Evolutionary conservation across 2,329 filamentous ascomycete genomes (phyloP).

Genomic region (Curvularia verruculosa): DNA sequence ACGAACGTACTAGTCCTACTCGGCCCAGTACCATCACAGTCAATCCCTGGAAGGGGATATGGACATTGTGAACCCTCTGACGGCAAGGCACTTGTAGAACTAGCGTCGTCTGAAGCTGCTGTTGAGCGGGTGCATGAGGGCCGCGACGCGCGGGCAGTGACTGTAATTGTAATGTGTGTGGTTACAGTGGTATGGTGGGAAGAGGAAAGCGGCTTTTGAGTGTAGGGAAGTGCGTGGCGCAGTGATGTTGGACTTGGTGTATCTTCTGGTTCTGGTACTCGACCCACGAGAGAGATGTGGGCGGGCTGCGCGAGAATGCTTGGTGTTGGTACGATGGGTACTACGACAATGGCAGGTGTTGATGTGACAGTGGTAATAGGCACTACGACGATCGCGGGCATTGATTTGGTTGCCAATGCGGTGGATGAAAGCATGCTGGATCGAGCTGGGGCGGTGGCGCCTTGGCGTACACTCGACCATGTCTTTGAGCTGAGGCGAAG

Average conservation of each 20-base stretch:
- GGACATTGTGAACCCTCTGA: slow-evolving; percentile 32
- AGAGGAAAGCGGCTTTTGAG: neutral
- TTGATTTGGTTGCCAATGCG: neutral
- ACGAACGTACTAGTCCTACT: slow-evolving; percentile 18
- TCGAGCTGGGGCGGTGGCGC: neutral
- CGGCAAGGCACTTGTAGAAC: slow-evolving; percentile 17
- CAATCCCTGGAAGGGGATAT: slow-evolving; percentile 37
- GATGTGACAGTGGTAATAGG: neutral
- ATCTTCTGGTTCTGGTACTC: neutral
- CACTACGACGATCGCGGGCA: neutral
- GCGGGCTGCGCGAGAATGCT: neutral
- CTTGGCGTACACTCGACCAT: neutral
- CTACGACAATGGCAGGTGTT: neutral
- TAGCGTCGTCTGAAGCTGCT: neutral
- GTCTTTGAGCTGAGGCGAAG: neutral
- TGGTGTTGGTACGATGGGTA: neutral
- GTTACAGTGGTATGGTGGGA: neutral
- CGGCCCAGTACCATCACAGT: slow-evolving; percentile 20
- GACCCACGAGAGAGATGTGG: neutral
- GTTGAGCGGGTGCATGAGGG: neutral
- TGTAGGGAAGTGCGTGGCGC: neutral
- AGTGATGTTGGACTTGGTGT: neutral
- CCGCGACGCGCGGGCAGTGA: neutral
- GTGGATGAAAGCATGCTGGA: neutral
- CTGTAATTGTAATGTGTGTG: neutral